phyloP scores from a whole-genome alignment of 495 filamentous ascomycete genomes.

The Bryoglossum gracile region DNA sequence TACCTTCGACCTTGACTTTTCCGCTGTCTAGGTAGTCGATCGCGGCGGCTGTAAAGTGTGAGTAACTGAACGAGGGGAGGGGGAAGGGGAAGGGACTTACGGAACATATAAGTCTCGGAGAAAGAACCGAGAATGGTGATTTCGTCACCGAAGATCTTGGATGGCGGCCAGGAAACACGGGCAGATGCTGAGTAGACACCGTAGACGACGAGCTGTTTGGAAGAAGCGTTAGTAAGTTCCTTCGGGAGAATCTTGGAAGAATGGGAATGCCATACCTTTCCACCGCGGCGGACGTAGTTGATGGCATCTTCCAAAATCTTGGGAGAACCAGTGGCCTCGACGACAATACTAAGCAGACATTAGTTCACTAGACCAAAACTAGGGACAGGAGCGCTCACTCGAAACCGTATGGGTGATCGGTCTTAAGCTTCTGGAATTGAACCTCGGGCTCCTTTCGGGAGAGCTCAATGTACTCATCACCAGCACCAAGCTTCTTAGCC shows the following conservation, averaged over 20 bases:
- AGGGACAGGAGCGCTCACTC: conserved; percentile 29
- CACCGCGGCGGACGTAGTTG: conserved; percentile 60
- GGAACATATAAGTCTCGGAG: conserved; percentile 68
- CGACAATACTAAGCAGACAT: conserved; percentile 33
- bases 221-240: no score
- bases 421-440: conserved; percentile 55
- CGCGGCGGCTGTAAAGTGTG: conserved; percentile 39
- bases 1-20: conserved; percentile 53
- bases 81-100: conserved; percentile 18
- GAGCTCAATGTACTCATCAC: conserved; percentile 54
- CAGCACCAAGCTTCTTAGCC: conserved; percentile 59
- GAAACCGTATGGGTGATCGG: conserved; percentile 62
- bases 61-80: background rate
- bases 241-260: no score
- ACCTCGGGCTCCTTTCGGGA: conserved; percentile 46
- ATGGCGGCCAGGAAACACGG: conserved; percentile 56
- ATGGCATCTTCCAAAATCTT: conserved; percentile 65
- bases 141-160: conserved; percentile 54
- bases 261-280: no score
- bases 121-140: conserved; percentile 66
- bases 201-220: conserved; percentile 4
- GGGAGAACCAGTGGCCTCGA: conserved; percentile 53
- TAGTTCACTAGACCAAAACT: background rate
- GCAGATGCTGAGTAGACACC: conserved; percentile 56
- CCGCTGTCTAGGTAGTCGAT: conserved; percentile 61